Evolutionary conservation across 257 asterid genomes (phyloP), one percentile per base, ranked within the genome.

Genomic region (Knoxia roxburghii): DNA sequence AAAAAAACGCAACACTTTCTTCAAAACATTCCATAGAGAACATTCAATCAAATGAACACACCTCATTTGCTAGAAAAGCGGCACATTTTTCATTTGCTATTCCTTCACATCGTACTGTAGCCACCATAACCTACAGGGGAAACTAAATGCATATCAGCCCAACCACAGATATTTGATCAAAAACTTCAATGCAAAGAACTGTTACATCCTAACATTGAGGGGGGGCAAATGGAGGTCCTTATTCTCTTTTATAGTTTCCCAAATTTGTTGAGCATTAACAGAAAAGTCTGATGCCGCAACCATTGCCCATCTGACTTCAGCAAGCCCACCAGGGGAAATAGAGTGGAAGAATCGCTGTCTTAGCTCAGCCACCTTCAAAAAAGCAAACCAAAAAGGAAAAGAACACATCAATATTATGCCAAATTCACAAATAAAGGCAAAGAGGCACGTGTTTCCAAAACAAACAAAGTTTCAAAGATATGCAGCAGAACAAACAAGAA

Each of bases 21-120:
- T 5, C 62, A 24, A 18, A 50, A 27, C 23, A 4, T 40, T 18
- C 0, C 27, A 48, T 41, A 29, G 52, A 51, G 39, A 59, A 29
- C 67, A 24, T 54, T 62, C 61, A 72, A 54, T 41, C 10, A 65
- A 49, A 54, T 46, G 21, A 50, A 29, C 56, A 2, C 73, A 91
- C 98, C 96, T 92, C 95, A 72, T 89, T 86, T 75, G 56, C 80
- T 65, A 70, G 78, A 75, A 89, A 89, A 65, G 92, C 77, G 50
- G 86, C 83, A 68, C 80, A 87, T 75, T 84, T 89, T 61, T 87
- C 97, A 74, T 89, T 84, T 33, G 95, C 91, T 71, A 89, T 92
- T 78, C 89, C 98, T 77, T 92, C 97, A 73, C 98, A 92, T 5
- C 96, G 93, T 59, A 92, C 98, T n/a, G 98, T 89, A 37, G 98